These are phyloP conservation scores for Collariella sp. DNA, from an alignment of 495 filamentous ascomycete genomes.

Conservation along the genomic window DNA sequence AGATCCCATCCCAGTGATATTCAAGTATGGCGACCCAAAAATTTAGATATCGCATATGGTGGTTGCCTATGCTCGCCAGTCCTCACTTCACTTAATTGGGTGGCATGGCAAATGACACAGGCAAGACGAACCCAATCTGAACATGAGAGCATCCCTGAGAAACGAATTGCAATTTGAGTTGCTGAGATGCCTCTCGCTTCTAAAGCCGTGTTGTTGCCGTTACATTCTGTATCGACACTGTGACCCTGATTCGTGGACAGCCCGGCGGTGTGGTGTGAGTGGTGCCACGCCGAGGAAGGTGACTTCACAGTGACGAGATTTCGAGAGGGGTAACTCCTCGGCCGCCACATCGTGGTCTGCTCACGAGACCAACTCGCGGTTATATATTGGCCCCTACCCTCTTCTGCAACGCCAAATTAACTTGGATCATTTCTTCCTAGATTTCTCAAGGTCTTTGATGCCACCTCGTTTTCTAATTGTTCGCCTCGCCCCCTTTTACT, in stretches of 20 bases:
- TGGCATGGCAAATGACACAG: too few species aligned
- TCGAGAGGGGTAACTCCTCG: neutral
- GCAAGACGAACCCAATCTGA: too few species aligned
- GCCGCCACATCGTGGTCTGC: neutral
- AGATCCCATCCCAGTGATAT: too few species aligned
- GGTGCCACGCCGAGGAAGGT: neutral
- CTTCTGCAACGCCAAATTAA: neutral
- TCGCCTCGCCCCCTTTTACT: neutral
- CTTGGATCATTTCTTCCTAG: neutral
- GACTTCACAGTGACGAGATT: neutral
- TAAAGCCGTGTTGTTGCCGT: too few species aligned
- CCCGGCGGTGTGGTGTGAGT: neutral
- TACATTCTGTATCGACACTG: neutral
- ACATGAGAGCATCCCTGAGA: too few species aligned
- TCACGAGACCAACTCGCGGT: neutral
- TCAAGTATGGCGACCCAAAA: too few species aligned
- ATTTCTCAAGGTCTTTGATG: neutral
- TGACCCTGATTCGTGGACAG: neutral
- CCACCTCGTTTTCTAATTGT: neutral
- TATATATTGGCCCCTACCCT: neutral
- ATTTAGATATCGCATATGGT: too few species aligned
- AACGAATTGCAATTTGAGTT: too few species aligned
- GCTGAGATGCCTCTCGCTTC: too few species aligned
- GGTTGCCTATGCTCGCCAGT: too few species aligned
- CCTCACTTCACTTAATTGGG: too few species aligned